A percentile compares a stretch with the other conserved stretches of the same genome.
phyloP scores from a whole-genome alignment of 768 basidiomycete genomes.

The Gymnopilus dilepis region DNA sequence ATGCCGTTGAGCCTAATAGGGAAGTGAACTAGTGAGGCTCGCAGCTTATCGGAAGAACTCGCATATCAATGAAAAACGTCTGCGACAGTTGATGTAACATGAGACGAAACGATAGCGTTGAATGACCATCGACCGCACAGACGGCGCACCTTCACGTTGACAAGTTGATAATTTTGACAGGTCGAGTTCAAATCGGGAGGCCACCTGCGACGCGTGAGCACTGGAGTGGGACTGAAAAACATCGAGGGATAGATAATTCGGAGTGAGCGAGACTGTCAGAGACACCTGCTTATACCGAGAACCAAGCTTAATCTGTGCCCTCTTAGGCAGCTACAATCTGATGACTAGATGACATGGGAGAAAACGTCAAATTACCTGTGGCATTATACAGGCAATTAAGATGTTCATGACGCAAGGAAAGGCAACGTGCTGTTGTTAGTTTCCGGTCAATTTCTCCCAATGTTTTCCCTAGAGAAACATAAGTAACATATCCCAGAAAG shows the following conservation, averaged over 20 bases:
- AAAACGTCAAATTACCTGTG: background rate
- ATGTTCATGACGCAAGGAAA: constrained; percentile 10
- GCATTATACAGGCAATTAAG: background rate
- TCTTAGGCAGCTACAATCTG: background rate
- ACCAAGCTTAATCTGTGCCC: background rate
- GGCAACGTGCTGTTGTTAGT: background rate
- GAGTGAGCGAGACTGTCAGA: background rate
- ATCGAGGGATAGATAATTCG: constrained; percentile 1
- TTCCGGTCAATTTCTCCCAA: background rate
- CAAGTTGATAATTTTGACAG: background rate
- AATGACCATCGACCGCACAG: background rate
- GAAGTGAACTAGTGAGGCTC: background rate
- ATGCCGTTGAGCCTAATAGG: background rate
- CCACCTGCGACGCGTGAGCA: background rate
- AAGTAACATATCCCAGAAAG: background rate
- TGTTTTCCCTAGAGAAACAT: constrained; percentile 1
- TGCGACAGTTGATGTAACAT: background rate
- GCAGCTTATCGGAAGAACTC: background rate
- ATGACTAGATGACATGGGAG: constrained; percentile 13
- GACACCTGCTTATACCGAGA: background rate
- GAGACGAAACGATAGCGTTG: background rate
- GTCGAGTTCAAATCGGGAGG: constrained; percentile 2
- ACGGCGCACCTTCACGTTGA: constrained; percentile 1
- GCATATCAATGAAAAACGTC: background rate
- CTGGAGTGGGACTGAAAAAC: constrained; percentile 7